Base-by-base conservation (phyloP, 2,329 filamentous ascomycete species). In the Dactylonectria estremocensis region DNA sequence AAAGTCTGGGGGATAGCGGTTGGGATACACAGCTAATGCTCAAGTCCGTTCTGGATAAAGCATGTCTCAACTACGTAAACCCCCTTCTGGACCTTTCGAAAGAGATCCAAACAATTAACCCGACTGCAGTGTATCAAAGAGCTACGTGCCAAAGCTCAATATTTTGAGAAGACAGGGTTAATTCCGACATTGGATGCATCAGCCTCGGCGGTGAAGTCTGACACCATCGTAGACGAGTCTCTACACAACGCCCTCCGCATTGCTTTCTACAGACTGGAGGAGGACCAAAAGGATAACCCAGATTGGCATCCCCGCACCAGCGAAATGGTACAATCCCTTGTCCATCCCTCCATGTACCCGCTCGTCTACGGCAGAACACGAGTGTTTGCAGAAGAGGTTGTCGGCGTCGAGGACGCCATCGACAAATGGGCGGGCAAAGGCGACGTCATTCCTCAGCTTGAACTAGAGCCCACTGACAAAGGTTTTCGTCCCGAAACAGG, bases 401-500 rank as follows among this genome's bases (percentile, higher is more conserved):
- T 77, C 2, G 75, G 72, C 0, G 43, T 74, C 0, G 67, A 65
- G 8, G 70, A 77, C 57, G 75, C 74, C 24, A 14, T 74, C 1
- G 65, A 74, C 0, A 61, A 62, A 46, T 74, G 72, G 40, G 40
- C 40, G 0, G 72, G 72, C 4, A 74, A 74, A 20, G 72, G 72
- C 16, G 71, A 74, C 3, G 33, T 72, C 10, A 73, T 74, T n/a
- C 56, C 65, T 11, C 0, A 61, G 45, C 13, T 10, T 0, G 89
- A 90, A 72, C 90, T 85, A 82, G 86, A 91, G 77, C 89, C 89
- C 0, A 78, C 82, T 3, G 87, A 8, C 16, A n/a, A 43, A n/a
- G 6, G n/a, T 16, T 5, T 6, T n/a, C 14, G 14, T 18, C 14
- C 6, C 16, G 35, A 10, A 37, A 37, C 7, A 14, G 35, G 9